phyloP scores from a whole-genome alignment of 2,329 filamentous ascomycete genomes.

The Aspergillus floridensis region DNA sequence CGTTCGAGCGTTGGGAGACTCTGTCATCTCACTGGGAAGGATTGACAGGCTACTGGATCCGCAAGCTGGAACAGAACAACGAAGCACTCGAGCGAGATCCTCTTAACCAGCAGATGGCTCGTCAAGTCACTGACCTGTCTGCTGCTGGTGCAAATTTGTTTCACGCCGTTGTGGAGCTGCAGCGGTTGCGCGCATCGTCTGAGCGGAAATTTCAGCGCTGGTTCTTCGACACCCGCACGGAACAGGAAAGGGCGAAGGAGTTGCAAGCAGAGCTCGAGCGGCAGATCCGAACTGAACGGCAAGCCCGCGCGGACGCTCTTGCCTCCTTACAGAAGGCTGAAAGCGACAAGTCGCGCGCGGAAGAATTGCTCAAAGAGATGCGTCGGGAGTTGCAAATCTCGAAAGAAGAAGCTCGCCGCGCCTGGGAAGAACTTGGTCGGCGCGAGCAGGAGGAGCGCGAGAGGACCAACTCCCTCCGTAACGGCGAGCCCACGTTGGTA shows the following conservation, averaged over 20 bases:
- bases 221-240: constrained; percentile 92
- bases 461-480: constrained; percentile 76
- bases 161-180: constrained; percentile 93
- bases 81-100: constrained; percentile 80
- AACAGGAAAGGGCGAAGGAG: constrained; percentile 82
- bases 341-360: constrained; percentile 65
- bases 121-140: constrained; percentile 95
- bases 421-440: constrained; percentile 94
- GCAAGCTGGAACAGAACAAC: constrained; percentile 83
- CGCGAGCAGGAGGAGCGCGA: constrained; percentile 92
- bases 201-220: constrained; percentile 97
- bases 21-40: constrained; percentile 98
- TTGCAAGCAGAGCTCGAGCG: constrained; percentile 75
- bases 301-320: constrained; percentile 65
- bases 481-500: constrained; percentile 82
- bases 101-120: constrained; percentile 79
- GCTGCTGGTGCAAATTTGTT: constrained; percentile 96
- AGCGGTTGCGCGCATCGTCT: constrained; percentile 87
- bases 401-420: constrained; percentile 89
- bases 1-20: constrained; percentile 96
- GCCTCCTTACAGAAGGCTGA: constrained; percentile 65
- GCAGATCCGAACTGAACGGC: constrained; percentile 71
- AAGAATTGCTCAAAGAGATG: constrained; percentile 84
- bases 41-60: constrained; percentile 95
- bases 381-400: constrained; percentile 89